Evolutionary conservation across 2,329 filamentous ascomycete genomes (phyloP).

Genomic region (Chalaropsis thielavioides): DNA sequence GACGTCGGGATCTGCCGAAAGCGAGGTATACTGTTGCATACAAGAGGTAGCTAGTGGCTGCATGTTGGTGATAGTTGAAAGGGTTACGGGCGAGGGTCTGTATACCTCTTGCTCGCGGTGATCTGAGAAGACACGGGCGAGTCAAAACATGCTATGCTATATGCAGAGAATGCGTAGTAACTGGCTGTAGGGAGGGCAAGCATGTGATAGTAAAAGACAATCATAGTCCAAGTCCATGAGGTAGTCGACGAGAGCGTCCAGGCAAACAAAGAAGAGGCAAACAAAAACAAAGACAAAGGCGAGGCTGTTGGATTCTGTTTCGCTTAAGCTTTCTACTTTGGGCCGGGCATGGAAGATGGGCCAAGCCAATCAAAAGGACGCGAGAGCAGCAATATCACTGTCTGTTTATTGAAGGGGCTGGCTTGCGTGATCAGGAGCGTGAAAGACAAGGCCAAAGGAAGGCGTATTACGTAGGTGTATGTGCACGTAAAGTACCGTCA

Average conservation of each 20-base stretch:
- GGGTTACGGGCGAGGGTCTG: too few species aligned
- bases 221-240: too few species aligned
- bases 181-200: not conserved
- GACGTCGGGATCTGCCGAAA: not conserved
- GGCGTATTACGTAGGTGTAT: not conserved
- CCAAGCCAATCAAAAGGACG: not conserved
- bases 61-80: not conserved
- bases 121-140: too few species aligned
- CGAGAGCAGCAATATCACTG: too few species aligned
- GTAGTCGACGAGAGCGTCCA: too few species aligned
- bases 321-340: not conserved
- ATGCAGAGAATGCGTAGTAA: too few species aligned
- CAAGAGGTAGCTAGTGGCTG: too few species aligned
- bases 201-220: too few species aligned
- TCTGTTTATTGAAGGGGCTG: not conserved
- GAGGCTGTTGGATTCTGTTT: constrained; percentile 2
- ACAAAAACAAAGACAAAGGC: not conserved
- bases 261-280: not conserved
- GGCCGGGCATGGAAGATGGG: not conserved
- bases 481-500: not conserved
- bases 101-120: too few species aligned
- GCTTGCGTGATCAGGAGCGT: not conserved
- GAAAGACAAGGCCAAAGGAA: not conserved
- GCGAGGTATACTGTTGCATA: too few species aligned
- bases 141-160: too few species aligned